A percentile compares a stretch with the other conserved stretches of the same genome.
Conservation (phyloP, 192 early-diverging fungal species). For the Paraglomus occultum region DNA sequence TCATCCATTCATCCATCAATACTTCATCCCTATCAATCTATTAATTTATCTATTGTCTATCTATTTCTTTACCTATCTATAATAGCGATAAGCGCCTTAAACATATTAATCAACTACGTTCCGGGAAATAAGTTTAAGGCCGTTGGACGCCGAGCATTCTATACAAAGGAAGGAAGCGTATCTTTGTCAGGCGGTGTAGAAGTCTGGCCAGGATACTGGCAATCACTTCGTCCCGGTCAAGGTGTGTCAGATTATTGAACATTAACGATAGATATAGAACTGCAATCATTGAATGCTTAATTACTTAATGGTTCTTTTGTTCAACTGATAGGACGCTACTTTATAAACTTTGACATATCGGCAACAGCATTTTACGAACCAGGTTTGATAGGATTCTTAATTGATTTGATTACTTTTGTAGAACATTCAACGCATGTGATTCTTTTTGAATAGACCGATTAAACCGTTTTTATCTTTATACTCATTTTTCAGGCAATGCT, state of each 20-base stretch:
- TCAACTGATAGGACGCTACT: constrained; percentile 39
- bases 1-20: no score
- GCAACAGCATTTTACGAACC: constrained; percentile 65
- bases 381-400: constrained; percentile 33
- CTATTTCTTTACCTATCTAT: no score
- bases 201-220: constrained; percentile 88
- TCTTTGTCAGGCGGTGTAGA: constrained; percentile 68
- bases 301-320: not conserved
- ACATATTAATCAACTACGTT: constrained; percentile 77
- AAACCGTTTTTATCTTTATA: not conserved
- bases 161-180: constrained; percentile 56
- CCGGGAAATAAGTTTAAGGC: constrained; percentile 68
- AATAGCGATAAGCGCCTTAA: constrained; percentile 59
- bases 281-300: not conserved
- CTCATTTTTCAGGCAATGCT: constrained; percentile 32
- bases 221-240: constrained; percentile 72
- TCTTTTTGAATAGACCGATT: not conserved
- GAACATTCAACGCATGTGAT: no score
- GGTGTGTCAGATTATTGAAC: constrained; percentile 39
- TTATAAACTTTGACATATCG: constrained; percentile 66
- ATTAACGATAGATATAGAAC: not conserved
- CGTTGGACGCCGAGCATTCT: constrained; percentile 81
- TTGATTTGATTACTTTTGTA: no score
- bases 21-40: no score
- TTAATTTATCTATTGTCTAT: no score